Conservation (phyloP, 1,284 basidiomycete species). For the Austroboletus olivaceoglutinosus region DNA sequence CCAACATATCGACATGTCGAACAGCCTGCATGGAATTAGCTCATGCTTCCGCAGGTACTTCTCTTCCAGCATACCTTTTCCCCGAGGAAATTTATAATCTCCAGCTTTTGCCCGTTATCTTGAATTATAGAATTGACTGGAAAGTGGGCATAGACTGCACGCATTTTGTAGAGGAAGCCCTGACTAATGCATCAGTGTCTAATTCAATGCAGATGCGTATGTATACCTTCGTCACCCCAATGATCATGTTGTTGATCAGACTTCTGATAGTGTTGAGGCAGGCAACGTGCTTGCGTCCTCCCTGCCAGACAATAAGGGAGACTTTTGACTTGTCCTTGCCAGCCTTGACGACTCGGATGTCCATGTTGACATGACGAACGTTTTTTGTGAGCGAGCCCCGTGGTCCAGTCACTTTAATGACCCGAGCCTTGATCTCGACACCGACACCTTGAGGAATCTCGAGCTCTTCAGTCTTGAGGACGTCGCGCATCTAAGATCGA, state of each 20-base stretch:
- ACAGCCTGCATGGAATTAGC: slow-evolving; percentile 59
- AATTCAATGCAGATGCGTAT: neutral
- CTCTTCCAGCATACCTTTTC: slow-evolving; percentile 66
- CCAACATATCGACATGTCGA: slow-evolving; percentile 90
- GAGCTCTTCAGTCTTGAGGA: slow-evolving; percentile 93
- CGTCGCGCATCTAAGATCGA: slow-evolving; percentile 75
- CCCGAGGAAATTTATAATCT: slow-evolving; percentile 99
- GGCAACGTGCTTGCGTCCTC: slow-evolving; percentile 96
- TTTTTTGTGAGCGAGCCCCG: slow-evolving; percentile 89
- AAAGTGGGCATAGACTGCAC: slow-evolving; percentile 99
- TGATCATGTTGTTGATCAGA: slow-evolving; percentile 97
- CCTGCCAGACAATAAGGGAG: slow-evolving; percentile 96
- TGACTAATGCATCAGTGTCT: slow-evolving; percentile 30
- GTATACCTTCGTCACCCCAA: slow-evolving; percentile 83
- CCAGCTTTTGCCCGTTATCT: slow-evolving; percentile 73
- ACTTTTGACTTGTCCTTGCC: slow-evolving; percentile 71
- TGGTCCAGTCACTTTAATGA: slow-evolving; percentile 88
- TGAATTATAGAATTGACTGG: slow-evolving; percentile 99
- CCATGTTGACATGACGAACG: slow-evolving; percentile 95
- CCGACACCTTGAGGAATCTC: slow-evolving; percentile 84
- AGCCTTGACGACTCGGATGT: slow-evolving; percentile 80
- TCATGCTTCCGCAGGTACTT: neutral
- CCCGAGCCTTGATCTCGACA: slow-evolving; percentile 83
- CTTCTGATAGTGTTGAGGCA: slow-evolving; percentile 96
- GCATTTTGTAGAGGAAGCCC: slow-evolving; percentile 99